A percentile compares a stretch with the other conserved stretches of the same genome.
These are phyloP conservation scores for Combretum micranthum DNA, from an alignment of 345 rosid species.

Conservation along the genomic window DNA sequence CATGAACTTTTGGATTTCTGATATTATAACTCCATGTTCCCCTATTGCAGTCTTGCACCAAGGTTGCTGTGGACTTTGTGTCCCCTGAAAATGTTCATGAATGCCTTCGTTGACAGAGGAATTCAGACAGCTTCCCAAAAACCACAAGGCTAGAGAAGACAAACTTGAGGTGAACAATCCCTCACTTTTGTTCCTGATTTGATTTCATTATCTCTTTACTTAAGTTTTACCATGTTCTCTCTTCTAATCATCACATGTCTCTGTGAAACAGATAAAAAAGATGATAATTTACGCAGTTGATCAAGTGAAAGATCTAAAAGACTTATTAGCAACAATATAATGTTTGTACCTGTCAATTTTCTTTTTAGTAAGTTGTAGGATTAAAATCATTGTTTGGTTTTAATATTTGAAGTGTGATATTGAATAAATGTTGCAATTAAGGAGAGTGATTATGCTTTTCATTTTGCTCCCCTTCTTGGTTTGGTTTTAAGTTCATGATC, in stretches of 20 bases:
- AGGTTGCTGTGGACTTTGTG: constrained; percentile 88
- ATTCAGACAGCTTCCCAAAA: constrained; percentile 77
- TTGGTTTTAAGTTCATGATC: no score
- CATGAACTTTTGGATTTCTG: not conserved
- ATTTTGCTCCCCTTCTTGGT: no score
- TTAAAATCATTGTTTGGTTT: no score
- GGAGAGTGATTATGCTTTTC: no score
- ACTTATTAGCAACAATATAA: constrained; percentile 2
- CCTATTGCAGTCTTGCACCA: constrained; percentile 65
- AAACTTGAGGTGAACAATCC: constrained; percentile 65
- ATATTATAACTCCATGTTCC: constrained; percentile 2
- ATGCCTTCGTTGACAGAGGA: constrained; percentile 78
- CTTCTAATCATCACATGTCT: not conserved
- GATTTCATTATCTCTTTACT: not conserved
- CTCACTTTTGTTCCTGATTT: not conserved
- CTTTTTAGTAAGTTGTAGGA: no score
- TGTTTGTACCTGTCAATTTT: no score
- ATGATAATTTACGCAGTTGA: constrained; percentile 63
- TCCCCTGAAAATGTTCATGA: constrained; percentile 75
- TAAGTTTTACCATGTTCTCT: not conserved
- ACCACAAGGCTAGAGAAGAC: constrained; percentile 84
- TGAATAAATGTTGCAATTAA: no score
- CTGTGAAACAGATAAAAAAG: constrained; percentile 56
- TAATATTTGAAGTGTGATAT: no score
- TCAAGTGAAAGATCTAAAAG: constrained; percentile 23